Conservation (phyloP, 176 grass and related monocot species). For the Rhipidocladum racemiflorum region DNA sequence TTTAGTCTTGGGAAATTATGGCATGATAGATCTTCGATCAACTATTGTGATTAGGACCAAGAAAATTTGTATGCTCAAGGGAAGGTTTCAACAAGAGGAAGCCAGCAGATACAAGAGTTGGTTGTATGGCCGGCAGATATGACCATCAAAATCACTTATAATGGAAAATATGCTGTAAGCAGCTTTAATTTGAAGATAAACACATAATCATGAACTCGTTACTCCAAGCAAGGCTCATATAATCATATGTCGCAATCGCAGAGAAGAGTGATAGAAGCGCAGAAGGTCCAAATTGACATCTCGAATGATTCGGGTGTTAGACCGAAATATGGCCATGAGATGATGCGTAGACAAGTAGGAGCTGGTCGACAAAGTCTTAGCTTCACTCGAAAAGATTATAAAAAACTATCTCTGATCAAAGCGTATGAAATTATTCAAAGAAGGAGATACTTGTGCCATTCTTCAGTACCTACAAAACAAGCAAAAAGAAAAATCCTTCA, state of each 20-base stretch:
- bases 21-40: constrained; percentile 43
- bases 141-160: too few relatives aligned
- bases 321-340: too few relatives aligned
- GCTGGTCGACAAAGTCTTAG: neutral
- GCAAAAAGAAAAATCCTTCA: neutral
- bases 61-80: neutral
- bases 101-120: too few relatives aligned
- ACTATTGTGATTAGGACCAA: constrained; percentile 37
- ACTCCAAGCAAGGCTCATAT: neutral
- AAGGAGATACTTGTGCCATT: neutral
- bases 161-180: neutral
- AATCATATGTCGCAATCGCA: too few relatives aligned
- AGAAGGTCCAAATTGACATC: too few relatives aligned
- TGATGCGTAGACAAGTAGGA: neutral
- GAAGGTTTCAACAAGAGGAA: too few relatives aligned
- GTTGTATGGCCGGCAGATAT: too few relatives aligned
- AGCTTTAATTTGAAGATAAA: neutral
- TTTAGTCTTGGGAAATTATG: constrained; percentile 54
- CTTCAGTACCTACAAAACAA: neutral
- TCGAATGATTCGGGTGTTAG: too few relatives aligned
- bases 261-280: too few relatives aligned
- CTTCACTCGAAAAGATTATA: neutral
- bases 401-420: neutral
- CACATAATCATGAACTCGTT: neutral
- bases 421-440: neutral